Evolutionary conservation across 768 basidiomycete species (phyloP).

Genomic region (Boletus eberwhitei): DNA sequence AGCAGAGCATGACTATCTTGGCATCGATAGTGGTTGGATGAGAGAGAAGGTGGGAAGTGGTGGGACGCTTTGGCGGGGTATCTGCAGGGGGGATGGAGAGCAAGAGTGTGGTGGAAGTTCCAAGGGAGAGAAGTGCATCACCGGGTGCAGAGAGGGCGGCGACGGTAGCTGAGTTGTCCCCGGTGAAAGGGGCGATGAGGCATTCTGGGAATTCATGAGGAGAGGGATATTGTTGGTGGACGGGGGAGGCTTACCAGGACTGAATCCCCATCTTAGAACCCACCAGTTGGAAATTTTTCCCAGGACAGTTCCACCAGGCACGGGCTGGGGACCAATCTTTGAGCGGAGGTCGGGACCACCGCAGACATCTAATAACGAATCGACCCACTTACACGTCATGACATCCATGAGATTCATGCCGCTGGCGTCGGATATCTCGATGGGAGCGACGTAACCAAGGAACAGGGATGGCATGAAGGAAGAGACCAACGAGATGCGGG

Average conservation of each 20-base stretch:
- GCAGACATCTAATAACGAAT: neutral
- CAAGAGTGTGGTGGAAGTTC: conserved; percentile 4
- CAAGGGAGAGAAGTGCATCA: conserved; percentile 5
- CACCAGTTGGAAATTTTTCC: conserved; percentile 1
- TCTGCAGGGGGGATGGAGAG: conserved; percentile 6
- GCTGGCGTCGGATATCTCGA: conserved; percentile 6
- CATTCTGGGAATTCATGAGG: neutral
- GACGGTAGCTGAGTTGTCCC: conserved; percentile 8
- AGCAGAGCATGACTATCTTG: conserved; percentile 9
- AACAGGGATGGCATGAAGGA: conserved; percentile 5
- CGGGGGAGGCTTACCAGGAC: neutral
- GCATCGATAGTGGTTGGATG: conserved; percentile 5
- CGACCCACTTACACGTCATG: neutral
- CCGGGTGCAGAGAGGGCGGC: conserved; percentile 5
- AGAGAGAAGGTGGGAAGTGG: conserved; percentile 7
- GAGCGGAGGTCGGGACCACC: conserved; percentile 2
- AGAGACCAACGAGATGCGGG: conserved; percentile 5
- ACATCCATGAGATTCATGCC: conserved; percentile 10
- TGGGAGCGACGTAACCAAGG: conserved; percentile 6
- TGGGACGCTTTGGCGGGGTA: conserved; percentile 4
- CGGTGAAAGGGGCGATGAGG: conserved; percentile 8
- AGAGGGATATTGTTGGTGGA: neutral
- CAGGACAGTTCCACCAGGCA: conserved; percentile 1
- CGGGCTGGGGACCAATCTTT: conserved; percentile 5
- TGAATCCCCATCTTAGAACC: conserved; percentile 7